Conservation (phyloP, 2,329 filamentous ascomycete species). For the Fusarium denticulatum region DNA sequence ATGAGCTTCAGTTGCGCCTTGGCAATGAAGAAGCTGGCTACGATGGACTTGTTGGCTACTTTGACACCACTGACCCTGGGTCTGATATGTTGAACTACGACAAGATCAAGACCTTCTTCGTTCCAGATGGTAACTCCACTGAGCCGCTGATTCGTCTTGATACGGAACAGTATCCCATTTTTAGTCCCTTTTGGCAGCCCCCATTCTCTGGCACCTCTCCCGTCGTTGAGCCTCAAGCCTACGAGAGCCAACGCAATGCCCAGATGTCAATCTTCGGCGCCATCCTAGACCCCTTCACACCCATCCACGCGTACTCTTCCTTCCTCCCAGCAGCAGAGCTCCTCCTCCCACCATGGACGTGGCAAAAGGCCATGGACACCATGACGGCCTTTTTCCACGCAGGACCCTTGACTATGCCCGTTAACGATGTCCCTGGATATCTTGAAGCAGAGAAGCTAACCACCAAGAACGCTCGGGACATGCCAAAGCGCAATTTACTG, state of each 20-base stretch:
- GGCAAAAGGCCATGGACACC: constrained; percentile 48
- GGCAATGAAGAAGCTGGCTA: constrained; percentile 47
- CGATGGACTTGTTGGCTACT: constrained; percentile 55
- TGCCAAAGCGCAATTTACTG: not conserved
- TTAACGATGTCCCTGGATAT: constrained; percentile 26
- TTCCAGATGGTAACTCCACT: not conserved
- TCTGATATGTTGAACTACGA: constrained; percentile 36
- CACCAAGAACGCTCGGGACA: not conserved
- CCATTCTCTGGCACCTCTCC: not conserved
- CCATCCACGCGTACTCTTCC: constrained; percentile 49
- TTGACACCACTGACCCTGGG: constrained; percentile 30
- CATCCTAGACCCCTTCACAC: constrained; percentile 51
- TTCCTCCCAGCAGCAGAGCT: constrained; percentile 47
- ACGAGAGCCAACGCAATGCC: constrained; percentile 16
- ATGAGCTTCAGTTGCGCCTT: constrained; percentile 50
- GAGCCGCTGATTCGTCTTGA: not conserved
- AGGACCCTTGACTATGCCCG: constrained; percentile 47
- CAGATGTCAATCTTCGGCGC: constrained; percentile 41
- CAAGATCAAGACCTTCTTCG: constrained; percentile 44
- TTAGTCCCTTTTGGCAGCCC: constrained; percentile 41
- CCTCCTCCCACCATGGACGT: constrained; percentile 49
- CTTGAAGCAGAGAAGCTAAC: not conserved
- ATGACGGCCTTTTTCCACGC: constrained; percentile 55
- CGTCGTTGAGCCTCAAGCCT: not conserved
- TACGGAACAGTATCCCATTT: constrained; percentile 38